Evolutionary conservation across 2,329 filamentous ascomycete genomes (phyloP).

Genomic region (Rachicladosporium sp.): DNA sequence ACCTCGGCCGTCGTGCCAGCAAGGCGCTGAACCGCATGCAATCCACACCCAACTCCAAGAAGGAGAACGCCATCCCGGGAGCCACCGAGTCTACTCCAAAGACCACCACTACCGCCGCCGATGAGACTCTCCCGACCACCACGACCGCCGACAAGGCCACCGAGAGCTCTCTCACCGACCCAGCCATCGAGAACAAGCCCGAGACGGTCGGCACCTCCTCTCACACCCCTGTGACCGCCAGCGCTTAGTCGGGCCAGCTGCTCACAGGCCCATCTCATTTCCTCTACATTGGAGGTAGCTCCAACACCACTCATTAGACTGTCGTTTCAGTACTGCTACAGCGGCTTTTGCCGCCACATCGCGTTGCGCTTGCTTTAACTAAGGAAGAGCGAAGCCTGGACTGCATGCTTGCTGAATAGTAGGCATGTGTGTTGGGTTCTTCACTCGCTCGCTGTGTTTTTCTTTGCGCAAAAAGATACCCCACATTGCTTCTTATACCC

Average conservation of each 20-base stretch:
- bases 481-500: slow-evolving; percentile 3
- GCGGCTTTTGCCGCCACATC: background rate
- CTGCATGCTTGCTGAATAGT: too few relatives aligned
- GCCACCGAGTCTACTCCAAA: slow-evolving; percentile 12
- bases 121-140: slow-evolving; percentile 10
- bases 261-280: background rate
- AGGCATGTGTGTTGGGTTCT: too few relatives aligned
- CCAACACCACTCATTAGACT: slow-evolving; percentile 2
- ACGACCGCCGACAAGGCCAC: slow-evolving; percentile 5
- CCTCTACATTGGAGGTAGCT: background rate
- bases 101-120: slow-evolving; percentile 10
- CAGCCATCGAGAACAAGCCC: slow-evolving; percentile 4
- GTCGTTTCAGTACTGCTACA: too few relatives aligned
- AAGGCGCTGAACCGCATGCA: slow-evolving; percentile 21
- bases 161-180: slow-evolving; percentile 4
- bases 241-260: slow-evolving; percentile 5
- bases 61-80: slow-evolving; percentile 14
- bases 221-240: slow-evolving; percentile 3
- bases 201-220: slow-evolving; percentile 4
- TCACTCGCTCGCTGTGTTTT: slow-evolving; percentile 1
- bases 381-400: slow-evolving; percentile 1
- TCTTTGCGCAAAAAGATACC: slow-evolving; percentile 6
- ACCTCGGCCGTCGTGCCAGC: slow-evolving; percentile 23
- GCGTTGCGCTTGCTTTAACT: background rate
- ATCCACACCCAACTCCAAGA: slow-evolving; percentile 13